Evolutionary conservation across 1,284 basidiomycete genomes (phyloP).

Genomic region (Dichomitus squalens): DNA sequence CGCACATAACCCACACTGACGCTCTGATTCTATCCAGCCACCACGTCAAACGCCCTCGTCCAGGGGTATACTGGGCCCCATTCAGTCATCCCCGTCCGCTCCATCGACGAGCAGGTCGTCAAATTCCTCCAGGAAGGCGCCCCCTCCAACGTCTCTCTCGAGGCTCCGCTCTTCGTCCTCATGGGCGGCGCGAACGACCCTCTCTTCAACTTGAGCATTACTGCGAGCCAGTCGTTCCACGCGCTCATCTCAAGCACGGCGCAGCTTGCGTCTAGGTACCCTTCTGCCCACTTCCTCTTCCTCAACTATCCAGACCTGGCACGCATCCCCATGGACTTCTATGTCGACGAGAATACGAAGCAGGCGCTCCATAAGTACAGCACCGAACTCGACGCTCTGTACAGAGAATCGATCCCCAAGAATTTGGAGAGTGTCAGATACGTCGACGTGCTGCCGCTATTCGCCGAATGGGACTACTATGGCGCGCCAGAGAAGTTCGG

Average conservation of each 20-base stretch:
- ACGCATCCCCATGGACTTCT: constrained; percentile 5
- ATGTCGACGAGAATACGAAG: not conserved
- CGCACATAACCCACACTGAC: not conserved
- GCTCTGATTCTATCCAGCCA: not conserved
- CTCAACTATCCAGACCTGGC: constrained; percentile 7
- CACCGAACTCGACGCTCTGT: constrained; percentile 1
- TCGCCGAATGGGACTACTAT: constrained; percentile 6
- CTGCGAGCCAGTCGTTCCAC: constrained; percentile 4
- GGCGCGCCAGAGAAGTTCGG: constrained; percentile 1
- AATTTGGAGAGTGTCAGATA: not conserved
- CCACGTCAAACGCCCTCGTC: constrained; percentile 3
- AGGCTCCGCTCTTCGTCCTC: constrained; percentile 9
- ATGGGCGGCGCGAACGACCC: constrained; percentile 10
- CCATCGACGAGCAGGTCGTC: constrained; percentile 5
- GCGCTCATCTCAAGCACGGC: not conserved
- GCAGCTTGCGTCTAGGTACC: constrained; percentile 1
- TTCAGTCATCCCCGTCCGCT: constrained; percentile 5
- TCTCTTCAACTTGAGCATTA: constrained; percentile 6
- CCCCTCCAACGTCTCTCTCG: not conserved
- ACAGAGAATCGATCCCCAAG: not conserved
- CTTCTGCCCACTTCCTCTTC: constrained; percentile 5
- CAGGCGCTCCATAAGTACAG: not conserved
- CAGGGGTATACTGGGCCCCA: constrained; percentile 10
- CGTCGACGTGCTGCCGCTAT: constrained; percentile 7
- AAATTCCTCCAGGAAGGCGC: not conserved